Percentiles rank a stretch among this genome's conserved stretches.
These are phyloP conservation scores for Camelina hispida DNA, from an alignment of 345 rosid species.

Conservation along the genomic window DNA sequence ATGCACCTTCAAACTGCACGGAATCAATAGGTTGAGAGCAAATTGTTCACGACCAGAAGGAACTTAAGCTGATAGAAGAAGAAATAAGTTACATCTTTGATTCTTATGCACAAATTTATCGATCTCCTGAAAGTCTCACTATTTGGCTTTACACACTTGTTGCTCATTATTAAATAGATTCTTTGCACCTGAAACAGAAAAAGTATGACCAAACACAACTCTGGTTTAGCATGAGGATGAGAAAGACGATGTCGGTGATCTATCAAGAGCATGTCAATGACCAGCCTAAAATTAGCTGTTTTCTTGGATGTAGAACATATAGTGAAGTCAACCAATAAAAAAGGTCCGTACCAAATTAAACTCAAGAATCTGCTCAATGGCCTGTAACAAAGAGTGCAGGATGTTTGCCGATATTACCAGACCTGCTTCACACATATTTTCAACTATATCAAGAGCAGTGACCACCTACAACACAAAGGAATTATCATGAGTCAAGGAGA, in stretches of 20 bases:
- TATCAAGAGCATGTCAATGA: conserved; percentile 23
- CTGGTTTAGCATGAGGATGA: conserved; percentile 18
- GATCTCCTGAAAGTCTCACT: conserved; percentile 69
- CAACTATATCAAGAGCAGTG: conserved; percentile 72
- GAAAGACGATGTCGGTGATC: conserved; percentile 14
- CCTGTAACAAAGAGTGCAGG: conserved; percentile 56
- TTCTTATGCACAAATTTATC: conserved; percentile 66
- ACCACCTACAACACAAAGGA: conserved; percentile 61
- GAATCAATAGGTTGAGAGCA: conserved; percentile 21
- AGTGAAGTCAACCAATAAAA: conserved; percentile 1
- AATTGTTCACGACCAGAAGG: not conserved
- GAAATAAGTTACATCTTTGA: conserved; percentile 75
- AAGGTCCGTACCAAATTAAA: conserved; percentile 63
- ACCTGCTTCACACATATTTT: conserved; percentile 65
- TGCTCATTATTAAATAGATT: conserved; percentile 62
- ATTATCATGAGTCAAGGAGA: conserved; percentile 18
- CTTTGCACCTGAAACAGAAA: conserved; percentile 56
- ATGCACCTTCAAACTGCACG: conserved; percentile 79
- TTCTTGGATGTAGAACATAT: not conserved
- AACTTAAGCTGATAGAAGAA: conserved; percentile 21
- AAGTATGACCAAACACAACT: not conserved
- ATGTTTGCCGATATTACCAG: conserved; percentile 52
- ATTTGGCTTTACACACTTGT: conserved; percentile 59
- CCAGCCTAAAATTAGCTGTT: conserved; percentile 13
- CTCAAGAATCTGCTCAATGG: conserved; percentile 62